Percentiles rank a stretch among this genome's conserved stretches.
These are phyloP conservation scores for Gossypium sturtianum DNA, from an alignment of 345 rosid genomes.

Conservation along the genomic window DNA sequence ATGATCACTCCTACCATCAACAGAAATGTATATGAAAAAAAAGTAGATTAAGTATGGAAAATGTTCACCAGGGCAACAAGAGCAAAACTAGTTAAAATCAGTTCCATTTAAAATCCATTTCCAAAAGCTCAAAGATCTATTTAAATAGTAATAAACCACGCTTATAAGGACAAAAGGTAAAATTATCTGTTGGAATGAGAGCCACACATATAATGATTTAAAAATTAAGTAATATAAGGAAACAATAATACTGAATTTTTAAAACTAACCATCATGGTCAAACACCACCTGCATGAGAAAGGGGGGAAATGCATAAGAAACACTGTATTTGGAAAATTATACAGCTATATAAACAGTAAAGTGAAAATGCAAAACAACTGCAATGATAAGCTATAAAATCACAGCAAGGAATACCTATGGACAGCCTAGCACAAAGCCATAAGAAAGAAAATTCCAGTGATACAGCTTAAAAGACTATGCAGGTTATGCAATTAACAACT, in stretches of 20 bases:
- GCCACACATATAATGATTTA: background rate
- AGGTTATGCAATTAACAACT: background rate
- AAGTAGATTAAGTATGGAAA: background rate
- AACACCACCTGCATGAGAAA: slow-evolving; percentile 79
- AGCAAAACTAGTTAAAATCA: background rate
- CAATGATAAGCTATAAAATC: background rate
- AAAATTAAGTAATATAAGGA: background rate
- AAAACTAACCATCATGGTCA: slow-evolving; percentile 91
- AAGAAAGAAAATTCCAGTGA: background rate
- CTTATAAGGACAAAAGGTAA: background rate
- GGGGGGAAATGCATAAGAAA: slow-evolving; percentile 21
- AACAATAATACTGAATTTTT: background rate
- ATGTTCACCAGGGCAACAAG: background rate
- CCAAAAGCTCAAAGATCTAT: background rate
- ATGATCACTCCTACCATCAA: background rate
- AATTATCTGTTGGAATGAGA: background rate
- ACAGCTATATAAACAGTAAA: background rate
- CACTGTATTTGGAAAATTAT: background rate
- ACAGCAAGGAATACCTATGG: background rate
- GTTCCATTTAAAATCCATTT: background rate
- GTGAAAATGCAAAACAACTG: background rate
- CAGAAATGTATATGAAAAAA: background rate
- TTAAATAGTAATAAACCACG: background rate
- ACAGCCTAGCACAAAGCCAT: background rate
- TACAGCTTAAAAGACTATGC: background rate